Base-by-base conservation (phyloP, 306 rosid genomes). In the Lithocarpus polystachyus region DNA sequence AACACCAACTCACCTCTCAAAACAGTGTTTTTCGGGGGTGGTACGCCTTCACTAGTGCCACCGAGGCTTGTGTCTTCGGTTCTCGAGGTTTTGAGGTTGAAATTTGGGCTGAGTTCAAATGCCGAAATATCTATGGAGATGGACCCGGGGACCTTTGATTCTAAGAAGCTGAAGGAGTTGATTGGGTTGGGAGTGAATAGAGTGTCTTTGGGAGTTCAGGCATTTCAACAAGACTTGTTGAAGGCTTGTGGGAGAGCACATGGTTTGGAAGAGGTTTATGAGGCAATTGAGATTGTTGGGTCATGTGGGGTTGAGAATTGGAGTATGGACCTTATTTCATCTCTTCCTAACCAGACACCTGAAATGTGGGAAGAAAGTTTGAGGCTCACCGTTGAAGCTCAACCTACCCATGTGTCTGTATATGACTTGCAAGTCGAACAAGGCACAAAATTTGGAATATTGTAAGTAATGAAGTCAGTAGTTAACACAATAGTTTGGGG, bases 71-170 rank as follows among this genome's bases (percentile, higher is more conserved):
- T 95, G 59, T 79, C 90, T 0, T 43, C 74, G 48, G 82, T 95
- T 43, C 75, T 95, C 79, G 92, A 93, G 43, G 75, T 85, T 4
- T 55, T 95, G 88, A 73, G 77, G 52, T 31, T 4, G 51, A 91
- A 89, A 68, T 91, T 93, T 33, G 97, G 94, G 75, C 29, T 95
- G 89, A 72, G 77, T 53, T 82, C 71, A 81, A 79, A 75, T 83
- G 89, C 88, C 52, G 97, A 95, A 82, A 84, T 91, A 59, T 95
- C 99, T 2, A 92, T 95, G 90, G 98, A 95, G 67, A 91, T 95
- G 99, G 98, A 95, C 82, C 98, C 97, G 1, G 99, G 97, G 74
- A 95, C 99, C 13, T 95, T 95, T 73, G 91, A 92, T 83, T 88
- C 74, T 19, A 76, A 75, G 83, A 92, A 91, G 75, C 87, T 93